Evolutionary conservation across 805 yeast genomes (phyloP).

Genomic region (Ogataea trehaloabstinens): DNA sequence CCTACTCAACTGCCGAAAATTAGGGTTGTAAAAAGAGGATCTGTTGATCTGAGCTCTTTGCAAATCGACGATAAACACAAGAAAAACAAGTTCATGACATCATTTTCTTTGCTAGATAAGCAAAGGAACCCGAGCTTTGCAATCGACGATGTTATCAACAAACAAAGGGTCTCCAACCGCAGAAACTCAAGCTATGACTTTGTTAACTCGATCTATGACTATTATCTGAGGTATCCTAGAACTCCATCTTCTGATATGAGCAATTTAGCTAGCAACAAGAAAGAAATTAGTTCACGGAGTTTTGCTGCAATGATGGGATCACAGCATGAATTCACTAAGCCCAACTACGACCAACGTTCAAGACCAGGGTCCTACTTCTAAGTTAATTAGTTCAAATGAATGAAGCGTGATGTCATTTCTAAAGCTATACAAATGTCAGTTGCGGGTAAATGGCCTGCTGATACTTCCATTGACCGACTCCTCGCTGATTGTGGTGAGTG

Average conservation of each 20-base stretch:
- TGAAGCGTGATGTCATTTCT: no score
- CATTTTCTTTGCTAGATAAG: neutral
- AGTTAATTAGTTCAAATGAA: no score
- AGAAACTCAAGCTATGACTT: slow-evolving; percentile 3
- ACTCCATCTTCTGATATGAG: slow-evolving; percentile 2
- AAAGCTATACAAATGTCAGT: no score
- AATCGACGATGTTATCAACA: neutral
- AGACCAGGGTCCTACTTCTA: neutral
- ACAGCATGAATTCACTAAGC: no score
- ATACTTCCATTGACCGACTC: slow-evolving; percentile 16
- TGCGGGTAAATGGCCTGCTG: no score
- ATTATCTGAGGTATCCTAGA: slow-evolving; percentile 6
- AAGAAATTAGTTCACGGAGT: neutral
- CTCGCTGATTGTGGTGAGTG: slow-evolving; percentile 31
- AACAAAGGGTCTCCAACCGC: neutral
- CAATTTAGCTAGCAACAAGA: neutral
- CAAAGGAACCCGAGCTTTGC: neutral
- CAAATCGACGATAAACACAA: no score
- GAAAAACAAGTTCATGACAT: neutral
- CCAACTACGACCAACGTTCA: neutral
- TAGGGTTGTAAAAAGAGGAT: neutral
- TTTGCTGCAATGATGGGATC: neutral
- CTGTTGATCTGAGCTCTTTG: neutral
- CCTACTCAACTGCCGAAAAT: neutral
- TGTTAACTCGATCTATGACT: slow-evolving; percentile 7